Evolutionary conservation across 1,284 basidiomycete species (phyloP).

Genomic region (Sanghuangporus baumii): DNA sequence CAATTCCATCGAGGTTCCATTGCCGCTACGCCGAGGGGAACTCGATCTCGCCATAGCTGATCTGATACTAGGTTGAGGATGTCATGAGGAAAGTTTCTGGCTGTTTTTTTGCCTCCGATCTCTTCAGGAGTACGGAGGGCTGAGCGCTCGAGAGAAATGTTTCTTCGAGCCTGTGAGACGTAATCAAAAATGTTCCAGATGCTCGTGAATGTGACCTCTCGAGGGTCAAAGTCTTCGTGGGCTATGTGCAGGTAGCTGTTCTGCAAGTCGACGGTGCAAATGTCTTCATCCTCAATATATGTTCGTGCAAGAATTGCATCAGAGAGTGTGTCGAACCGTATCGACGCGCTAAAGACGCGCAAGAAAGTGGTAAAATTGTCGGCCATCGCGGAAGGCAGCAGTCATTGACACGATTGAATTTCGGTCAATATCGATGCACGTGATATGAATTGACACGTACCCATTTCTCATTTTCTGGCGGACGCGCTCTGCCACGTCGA

Average conservation of each 20-base stretch:
- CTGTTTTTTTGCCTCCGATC: too few species aligned
- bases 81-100: not conserved
- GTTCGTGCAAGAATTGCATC: not conserved
- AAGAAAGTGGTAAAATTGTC: not conserved
- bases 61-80: not conserved
- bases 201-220: not conserved
- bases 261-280: not conserved
- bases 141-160: too few species aligned
- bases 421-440: not conserved
- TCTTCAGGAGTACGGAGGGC: too few species aligned
- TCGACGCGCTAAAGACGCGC: not conserved
- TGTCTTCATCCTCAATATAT: not conserved
- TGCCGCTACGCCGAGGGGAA: not conserved
- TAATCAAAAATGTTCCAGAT: not conserved
- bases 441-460: not conserved
- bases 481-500: constrained; percentile 2
- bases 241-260: not conserved
- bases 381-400: not conserved
- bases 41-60: not conserved
- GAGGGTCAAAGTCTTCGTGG: not conserved
- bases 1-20: not conserved
- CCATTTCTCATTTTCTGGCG: not conserved
- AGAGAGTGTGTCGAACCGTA: not conserved
- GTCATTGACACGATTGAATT: not conserved
- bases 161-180: not conserved